These are phyloP conservation scores for Beverwykella pulmonaria DNA, from an alignment of 495 filamentous ascomycete genomes.

Conservation along the genomic window DNA sequence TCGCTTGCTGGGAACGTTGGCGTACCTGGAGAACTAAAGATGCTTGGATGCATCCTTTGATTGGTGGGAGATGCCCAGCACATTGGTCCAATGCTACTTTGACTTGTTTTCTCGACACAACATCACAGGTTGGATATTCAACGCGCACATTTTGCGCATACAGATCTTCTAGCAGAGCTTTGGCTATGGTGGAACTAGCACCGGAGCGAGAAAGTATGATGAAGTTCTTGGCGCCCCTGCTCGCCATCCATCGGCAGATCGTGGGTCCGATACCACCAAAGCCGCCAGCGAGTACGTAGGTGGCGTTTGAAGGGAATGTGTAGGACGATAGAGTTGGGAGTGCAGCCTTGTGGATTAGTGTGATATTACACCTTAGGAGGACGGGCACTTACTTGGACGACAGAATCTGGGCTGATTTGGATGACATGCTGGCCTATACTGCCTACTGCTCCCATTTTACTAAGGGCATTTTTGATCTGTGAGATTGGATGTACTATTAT, in stretches of 20 bases:
- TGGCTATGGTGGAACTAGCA: background rate
- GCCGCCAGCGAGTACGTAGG: slow-evolving; percentile 10
- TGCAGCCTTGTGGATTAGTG: no score
- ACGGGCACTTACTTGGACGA: no score
- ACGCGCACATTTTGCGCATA: background rate
- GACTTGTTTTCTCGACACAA: background rate
- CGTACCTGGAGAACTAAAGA: no score
- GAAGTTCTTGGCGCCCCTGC: slow-evolving; percentile 7
- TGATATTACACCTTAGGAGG: no score
- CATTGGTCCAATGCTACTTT: background rate
- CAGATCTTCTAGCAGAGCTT: background rate
- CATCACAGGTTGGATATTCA: slow-evolving; percentile 2
- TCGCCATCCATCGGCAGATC: slow-evolving; percentile 5
- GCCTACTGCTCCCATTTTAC: no score
- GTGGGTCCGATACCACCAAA: slow-evolving; percentile 8
- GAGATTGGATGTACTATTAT: no score
- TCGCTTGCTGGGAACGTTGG: no score
- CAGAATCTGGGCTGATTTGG: no score
- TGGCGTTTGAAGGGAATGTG: background rate
- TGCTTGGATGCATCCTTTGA: no score
- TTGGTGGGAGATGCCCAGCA: background rate
- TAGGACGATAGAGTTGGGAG: no score
- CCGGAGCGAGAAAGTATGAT: background rate
- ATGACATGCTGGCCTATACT: no score
- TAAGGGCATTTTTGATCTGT: no score